Evolutionary conservation across 2,329 filamentous ascomycete genomes (phyloP).

Genomic region (Hirsutella thompsonii): DNA sequence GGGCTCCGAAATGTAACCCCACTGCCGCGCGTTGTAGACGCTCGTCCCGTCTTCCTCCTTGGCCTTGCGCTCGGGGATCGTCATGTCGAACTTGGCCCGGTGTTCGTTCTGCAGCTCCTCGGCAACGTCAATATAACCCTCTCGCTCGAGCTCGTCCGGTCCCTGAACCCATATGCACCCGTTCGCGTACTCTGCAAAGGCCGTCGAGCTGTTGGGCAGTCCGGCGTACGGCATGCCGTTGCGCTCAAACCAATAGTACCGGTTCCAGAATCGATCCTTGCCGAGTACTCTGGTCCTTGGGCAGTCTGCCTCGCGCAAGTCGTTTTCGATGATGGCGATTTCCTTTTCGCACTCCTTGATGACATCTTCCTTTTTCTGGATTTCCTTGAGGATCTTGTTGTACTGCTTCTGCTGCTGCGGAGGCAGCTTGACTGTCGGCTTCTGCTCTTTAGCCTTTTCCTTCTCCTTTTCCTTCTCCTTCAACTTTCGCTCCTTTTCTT

Average conservation of each 20-base stretch:
- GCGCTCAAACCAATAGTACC: slow-evolving; percentile 98
- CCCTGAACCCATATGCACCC: slow-evolving; percentile 95
- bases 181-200: slow-evolving; percentile 79
- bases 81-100: slow-evolving; percentile 64
- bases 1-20: slow-evolving; percentile 82
- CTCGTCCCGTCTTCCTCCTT: slow-evolving; percentile 74
- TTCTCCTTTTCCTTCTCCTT: slow-evolving; percentile 58
- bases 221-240: slow-evolving; percentile 96
- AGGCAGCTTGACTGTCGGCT: slow-evolving; percentile 47
- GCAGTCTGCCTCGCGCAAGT: slow-evolving; percentile 87
- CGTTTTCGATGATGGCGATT: slow-evolving; percentile 76
- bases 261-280: slow-evolving; percentile 94
- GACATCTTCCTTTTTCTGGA: slow-evolving; percentile 71
- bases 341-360: slow-evolving; percentile 75
- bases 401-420: slow-evolving; percentile 80
- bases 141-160: slow-evolving; percentile 74
- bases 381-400: slow-evolving; percentile 74
- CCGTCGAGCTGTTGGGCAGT: slow-evolving; percentile 77
- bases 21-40: slow-evolving; percentile 65
- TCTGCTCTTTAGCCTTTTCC: slow-evolving; percentile 42
- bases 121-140: slow-evolving; percentile 72
- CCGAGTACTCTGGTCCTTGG: slow-evolving; percentile 80
- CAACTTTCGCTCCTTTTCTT: slow-evolving; percentile 62
- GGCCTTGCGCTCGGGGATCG: slow-evolving; percentile 72
- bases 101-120: slow-evolving; percentile 64